Evolutionary conservation across 1,139 yeast species (phyloP).

Genomic region (Lodderomyces parapsilosis): DNA sequence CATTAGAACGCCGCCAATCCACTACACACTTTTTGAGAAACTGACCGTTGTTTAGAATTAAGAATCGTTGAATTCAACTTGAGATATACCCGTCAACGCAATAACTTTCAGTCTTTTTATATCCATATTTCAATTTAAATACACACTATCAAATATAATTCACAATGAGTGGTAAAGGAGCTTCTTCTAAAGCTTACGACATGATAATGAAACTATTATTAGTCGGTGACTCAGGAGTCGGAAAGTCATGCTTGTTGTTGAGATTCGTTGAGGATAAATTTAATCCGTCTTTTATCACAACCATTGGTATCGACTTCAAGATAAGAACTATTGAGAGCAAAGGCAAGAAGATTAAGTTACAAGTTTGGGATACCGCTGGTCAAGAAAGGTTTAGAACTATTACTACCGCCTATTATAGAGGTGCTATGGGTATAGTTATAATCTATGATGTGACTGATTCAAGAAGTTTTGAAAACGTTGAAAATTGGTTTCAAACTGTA

Average conservation of each 20-base stretch:
- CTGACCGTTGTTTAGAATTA: neutral
- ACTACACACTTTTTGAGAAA: no score
- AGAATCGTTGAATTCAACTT: neutral
- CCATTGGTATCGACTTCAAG: slow-evolving; percentile 97
- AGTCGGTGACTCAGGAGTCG: slow-evolving; percentile 97
- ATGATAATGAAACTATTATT: slow-evolving; percentile 90
- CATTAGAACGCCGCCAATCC: neutral
- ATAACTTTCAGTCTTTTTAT: neutral
- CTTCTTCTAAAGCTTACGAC: slow-evolving; percentile 81
- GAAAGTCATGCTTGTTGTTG: slow-evolving; percentile 89
- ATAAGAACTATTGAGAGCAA: slow-evolving; percentile 94
- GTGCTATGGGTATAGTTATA: slow-evolving; percentile 96
- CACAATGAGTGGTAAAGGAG: slow-evolving; percentile 32
- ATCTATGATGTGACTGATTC: slow-evolving; percentile 97
- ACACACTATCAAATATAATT: neutral
- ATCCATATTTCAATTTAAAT: neutral
- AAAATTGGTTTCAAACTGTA: slow-evolving; percentile 93
- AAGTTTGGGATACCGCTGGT: slow-evolving; percentile 99
- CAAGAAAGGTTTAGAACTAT: slow-evolving; percentile 98
- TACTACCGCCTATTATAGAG: slow-evolving; percentile 97
- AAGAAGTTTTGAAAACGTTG: slow-evolving; percentile 80
- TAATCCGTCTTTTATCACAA: slow-evolving; percentile 93
- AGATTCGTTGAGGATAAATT: slow-evolving; percentile 97
- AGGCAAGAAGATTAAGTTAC: slow-evolving; percentile 89
- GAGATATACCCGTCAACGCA: neutral